Evolutionary conservation across 2,329 filamentous ascomycete genomes (phyloP).

Genomic region (Penicillium sp.): DNA sequence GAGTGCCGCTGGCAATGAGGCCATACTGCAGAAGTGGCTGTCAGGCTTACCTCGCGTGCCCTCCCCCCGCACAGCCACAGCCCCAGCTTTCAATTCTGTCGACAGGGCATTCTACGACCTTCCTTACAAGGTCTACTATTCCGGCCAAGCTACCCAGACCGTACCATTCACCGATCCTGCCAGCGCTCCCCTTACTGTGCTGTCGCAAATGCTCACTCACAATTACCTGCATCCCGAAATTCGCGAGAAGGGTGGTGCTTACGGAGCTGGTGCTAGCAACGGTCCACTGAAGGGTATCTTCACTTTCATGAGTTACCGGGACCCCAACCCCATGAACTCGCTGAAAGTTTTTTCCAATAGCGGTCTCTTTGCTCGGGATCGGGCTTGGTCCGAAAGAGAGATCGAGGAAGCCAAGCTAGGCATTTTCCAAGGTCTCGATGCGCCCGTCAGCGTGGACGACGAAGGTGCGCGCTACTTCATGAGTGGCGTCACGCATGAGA

Average conservation of each 20-base stretch:
- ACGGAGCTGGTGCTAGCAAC: conserved; percentile 84
- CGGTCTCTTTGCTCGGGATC: conserved; percentile 75
- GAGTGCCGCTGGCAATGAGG: conserved; percentile 63
- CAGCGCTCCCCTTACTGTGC: conserved; percentile 75
- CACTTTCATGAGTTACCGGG: conserved; percentile 92
- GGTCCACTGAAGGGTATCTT: conserved; percentile 77
- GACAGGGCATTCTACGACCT: conserved; percentile 82
- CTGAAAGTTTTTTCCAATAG: conserved; percentile 77
- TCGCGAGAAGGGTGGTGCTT: conserved; percentile 93
- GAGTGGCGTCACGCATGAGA: conserved; percentile 76
- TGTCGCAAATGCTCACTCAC: conserved; percentile 88
- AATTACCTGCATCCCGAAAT: conserved; percentile 97
- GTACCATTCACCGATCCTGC: conserved; percentile 72
- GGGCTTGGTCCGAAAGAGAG: conserved; percentile 74
- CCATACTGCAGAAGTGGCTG: conserved; percentile 66
- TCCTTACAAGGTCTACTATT: conserved; percentile 96
- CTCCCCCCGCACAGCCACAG: conserved; percentile 30
- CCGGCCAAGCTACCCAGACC: conserved; percentile 73
- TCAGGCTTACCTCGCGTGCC: conserved; percentile 48
- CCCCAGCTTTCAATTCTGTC: conserved; percentile 32
- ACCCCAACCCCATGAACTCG: conserved; percentile 88
- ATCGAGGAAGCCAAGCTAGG: conserved; percentile 94
- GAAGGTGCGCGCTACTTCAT: conserved; percentile 85
- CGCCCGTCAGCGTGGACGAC: conserved; percentile 75
- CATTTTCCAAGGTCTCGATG: conserved; percentile 87